phyloP scores from a whole-genome alignment of 495 filamentous ascomycete genomes.

The Trichoderma virens region DNA sequence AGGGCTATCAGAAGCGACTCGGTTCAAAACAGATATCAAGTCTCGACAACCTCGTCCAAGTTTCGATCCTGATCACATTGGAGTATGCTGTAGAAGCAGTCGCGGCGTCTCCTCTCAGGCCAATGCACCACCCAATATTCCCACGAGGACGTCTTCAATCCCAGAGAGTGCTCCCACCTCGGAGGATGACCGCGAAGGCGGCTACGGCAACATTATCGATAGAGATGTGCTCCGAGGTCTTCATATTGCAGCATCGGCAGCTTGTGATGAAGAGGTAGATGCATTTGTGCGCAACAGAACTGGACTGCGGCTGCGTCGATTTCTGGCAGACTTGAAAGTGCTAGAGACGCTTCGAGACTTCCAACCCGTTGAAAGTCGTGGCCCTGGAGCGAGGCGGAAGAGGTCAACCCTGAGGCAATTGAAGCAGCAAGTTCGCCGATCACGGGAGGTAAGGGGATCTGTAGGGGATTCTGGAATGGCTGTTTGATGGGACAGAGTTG shows the following conservation, averaged over 20 bases:
- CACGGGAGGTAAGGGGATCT: neutral
- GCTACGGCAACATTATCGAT: conserved; percentile 27
- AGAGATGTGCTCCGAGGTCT: conserved; percentile 39
- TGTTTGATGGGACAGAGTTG: neutral
- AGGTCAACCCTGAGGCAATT: neutral
- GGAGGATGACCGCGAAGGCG: conserved; percentile 17
- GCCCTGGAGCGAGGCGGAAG: neutral
- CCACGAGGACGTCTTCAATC: neutral
- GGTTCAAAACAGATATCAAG: neutral
- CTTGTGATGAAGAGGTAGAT: conserved; percentile 38
- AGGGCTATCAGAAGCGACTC: neutral
- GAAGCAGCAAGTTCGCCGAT: conserved; percentile 7
- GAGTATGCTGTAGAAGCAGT: neutral
- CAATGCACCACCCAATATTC: neutral
- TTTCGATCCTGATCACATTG: neutral
- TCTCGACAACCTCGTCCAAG: neutral
- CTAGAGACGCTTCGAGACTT: conserved; percentile 31
- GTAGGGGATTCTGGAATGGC: neutral
- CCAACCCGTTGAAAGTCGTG: neutral
- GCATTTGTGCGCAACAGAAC: conserved; percentile 35
- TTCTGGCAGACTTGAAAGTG: conserved; percentile 37
- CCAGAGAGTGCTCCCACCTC: neutral
- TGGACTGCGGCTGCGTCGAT: conserved; percentile 36
- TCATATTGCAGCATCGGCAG: conserved; percentile 40
- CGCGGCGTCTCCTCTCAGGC: neutral